Conservation (phyloP, 208 protist genomes). For the Leishmania guyanensis region DNA sequence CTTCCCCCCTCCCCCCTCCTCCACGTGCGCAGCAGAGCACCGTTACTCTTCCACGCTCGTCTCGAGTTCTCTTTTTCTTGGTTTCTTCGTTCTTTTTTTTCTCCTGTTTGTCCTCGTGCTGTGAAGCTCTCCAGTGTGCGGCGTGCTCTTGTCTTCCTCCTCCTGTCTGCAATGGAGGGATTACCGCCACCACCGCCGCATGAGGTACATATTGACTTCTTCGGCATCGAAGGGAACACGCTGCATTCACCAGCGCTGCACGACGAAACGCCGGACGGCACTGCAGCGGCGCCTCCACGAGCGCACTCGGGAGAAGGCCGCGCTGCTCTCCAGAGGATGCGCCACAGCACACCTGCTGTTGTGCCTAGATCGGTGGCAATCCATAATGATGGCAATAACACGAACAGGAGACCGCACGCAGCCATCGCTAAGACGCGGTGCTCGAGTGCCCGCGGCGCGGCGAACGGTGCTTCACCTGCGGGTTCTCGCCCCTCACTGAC, state of each 20-base stretch:
- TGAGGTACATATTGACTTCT: not conserved
- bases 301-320: not conserved
- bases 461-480: not conserved
- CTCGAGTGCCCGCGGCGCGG: not conserved
- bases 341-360: not conserved
- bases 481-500: not conserved
- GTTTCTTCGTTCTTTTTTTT: constrained; percentile 19
- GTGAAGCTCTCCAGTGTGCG: not conserved
- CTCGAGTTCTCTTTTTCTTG: not conserved
- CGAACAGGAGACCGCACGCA: constrained; percentile 9
- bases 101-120: constrained; percentile 3
- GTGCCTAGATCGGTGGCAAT: not conserved
- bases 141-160: not conserved
- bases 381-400: constrained; percentile 3
- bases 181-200: not conserved
- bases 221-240: not conserved
- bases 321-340: not conserved
- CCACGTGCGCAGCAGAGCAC: not conserved
- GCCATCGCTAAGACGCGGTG: not conserved
- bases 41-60: not conserved
- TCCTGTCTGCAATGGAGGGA: not conserved
- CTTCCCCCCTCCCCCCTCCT: not conserved
- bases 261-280: not conserved
- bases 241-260: not conserved
- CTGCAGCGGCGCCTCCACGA: not conserved